A percentile compares a stretch with the other conserved stretches of the same genome.
phyloP scores from a whole-genome alignment of 805 yeast genomes.

The Wickerhamomyces sydowiorum region DNA sequence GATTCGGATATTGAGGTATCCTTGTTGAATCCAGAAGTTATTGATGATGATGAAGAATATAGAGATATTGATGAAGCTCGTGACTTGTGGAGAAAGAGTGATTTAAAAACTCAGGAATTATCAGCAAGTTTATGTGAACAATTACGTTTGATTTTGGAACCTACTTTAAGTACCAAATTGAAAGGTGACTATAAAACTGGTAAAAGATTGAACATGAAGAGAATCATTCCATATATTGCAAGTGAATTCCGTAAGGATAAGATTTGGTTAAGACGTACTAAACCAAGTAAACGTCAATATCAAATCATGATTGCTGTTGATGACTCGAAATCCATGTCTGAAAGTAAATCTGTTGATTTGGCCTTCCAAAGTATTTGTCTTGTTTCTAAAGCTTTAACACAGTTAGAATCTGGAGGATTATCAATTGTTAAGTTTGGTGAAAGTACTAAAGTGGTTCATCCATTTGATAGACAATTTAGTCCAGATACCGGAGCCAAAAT shows the following conservation, averaged over 20 bases:
- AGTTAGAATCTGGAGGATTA: slow-evolving; percentile 89
- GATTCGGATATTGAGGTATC: slow-evolving; percentile 26
- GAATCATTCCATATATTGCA: slow-evolving; percentile 96
- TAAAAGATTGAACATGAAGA: slow-evolving; percentile 92
- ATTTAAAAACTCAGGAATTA: slow-evolving; percentile 78
- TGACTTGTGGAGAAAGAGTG: slow-evolving; percentile 78
- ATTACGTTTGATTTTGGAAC: slow-evolving; percentile 85
- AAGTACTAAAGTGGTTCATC: slow-evolving; percentile 76
- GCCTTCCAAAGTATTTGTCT: slow-evolving; percentile 94
- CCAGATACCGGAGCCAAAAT: slow-evolving; percentile 78
- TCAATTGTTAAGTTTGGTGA: slow-evolving; percentile 91
- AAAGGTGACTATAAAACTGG: slow-evolving; percentile 97
- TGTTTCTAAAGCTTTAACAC: slow-evolving; percentile 90
- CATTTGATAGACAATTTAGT: slow-evolving; percentile 80
- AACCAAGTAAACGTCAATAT: slow-evolving; percentile 95
- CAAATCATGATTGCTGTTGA: slow-evolving; percentile 97
- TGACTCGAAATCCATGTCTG: slow-evolving; percentile 97
- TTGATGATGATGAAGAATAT: slow-evolving; percentile 29
- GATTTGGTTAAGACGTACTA: slow-evolving; percentile 96
- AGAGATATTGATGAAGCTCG: slow-evolving; percentile 62
- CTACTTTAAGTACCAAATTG: slow-evolving; percentile 92
- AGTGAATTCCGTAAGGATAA: slow-evolving; percentile 96
- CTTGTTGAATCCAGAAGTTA: slow-evolving; percentile 16
- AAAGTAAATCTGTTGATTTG: slow-evolving; percentile 79
- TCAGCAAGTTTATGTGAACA: slow-evolving; percentile 90